These are phyloP conservation scores for Hamigera avellanea DNA, from an alignment of 495 filamentous ascomycete species.

Conservation along the genomic window DNA sequence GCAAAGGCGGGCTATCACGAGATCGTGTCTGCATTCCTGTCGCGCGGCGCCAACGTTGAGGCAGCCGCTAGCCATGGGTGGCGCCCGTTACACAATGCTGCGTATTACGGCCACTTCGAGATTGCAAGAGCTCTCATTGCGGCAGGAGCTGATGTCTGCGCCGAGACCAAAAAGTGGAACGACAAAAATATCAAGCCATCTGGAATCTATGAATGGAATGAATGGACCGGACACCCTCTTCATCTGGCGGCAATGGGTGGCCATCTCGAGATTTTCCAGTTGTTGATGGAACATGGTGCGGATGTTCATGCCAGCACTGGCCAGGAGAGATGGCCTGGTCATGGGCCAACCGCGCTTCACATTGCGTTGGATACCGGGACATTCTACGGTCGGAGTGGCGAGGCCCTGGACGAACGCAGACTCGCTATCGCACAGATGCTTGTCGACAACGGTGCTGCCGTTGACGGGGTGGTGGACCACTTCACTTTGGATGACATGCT, in stretches of 20 bases:
- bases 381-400: neutral
- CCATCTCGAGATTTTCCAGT: neutral
- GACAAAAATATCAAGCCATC: neutral
- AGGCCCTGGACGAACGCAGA: neutral
- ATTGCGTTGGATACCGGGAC: neutral
- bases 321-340: neutral
- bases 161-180: neutral
- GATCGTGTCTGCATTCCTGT: constrained; percentile 1
- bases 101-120: neutral
- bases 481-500: no score
- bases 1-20: neutral
- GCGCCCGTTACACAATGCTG: constrained; percentile 1
- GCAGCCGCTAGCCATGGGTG: constrained; percentile 1
- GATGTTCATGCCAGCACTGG: constrained; percentile 1
- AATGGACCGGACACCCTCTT: constrained; percentile 1
- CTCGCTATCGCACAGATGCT: no score
- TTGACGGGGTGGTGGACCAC: no score
- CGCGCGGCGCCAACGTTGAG: constrained; percentile 1
- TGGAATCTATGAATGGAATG: neutral
- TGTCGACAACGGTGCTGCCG: no score
- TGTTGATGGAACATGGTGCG: neutral
- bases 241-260: constrained; percentile 4
- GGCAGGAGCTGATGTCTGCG: constrained; percentile 1
- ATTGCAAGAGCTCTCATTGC: constrained; percentile 1
- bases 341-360: constrained; percentile 3